Percentiles rank a stretch among this genome's conserved stretches.
These are phyloP conservation scores for Canavalia gladiata DNA, from an alignment of 306 rosid genomes.

Conservation along the genomic window DNA sequence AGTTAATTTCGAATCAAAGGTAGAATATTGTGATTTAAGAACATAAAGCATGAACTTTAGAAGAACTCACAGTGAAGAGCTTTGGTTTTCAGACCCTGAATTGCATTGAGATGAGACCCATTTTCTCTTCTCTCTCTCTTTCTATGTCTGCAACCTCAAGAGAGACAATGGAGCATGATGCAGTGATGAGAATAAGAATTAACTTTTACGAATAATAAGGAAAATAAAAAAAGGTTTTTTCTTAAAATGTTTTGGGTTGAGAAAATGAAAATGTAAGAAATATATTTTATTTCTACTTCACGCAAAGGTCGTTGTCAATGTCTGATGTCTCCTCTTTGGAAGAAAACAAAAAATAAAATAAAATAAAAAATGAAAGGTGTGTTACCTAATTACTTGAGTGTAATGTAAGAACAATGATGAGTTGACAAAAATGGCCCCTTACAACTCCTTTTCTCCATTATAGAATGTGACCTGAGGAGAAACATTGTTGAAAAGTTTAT, in stretches of 20 bases:
- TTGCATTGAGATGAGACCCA: slow-evolving; percentile 60
- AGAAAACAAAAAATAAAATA: slow-evolving; percentile 41
- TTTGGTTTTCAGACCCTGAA: slow-evolving; percentile 53
- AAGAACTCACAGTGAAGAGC: slow-evolving; percentile 52
- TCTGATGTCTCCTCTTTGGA: slow-evolving; percentile 43
- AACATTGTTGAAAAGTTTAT: slow-evolving; percentile 35
- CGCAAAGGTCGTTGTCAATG: slow-evolving; percentile 56
- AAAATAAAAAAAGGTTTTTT: background rate
- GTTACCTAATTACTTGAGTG: slow-evolving; percentile 55
- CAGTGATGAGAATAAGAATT: slow-evolving; percentile 43
- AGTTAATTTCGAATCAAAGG: slow-evolving; percentile 35
- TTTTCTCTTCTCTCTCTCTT: slow-evolving; percentile 41
- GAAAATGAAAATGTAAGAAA: slow-evolving; percentile 36
- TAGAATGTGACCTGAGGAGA: slow-evolving; percentile 25
- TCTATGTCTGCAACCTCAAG: slow-evolving; percentile 61
- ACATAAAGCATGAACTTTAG: slow-evolving; percentile 33
- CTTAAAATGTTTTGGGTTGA: background rate
- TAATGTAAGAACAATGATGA: slow-evolving; percentile 44
- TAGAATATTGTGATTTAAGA: slow-evolving; percentile 30
- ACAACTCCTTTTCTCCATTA: background rate
- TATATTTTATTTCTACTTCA: slow-evolving; percentile 49
- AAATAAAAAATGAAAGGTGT: slow-evolving; percentile 36
- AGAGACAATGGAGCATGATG: slow-evolving; percentile 66
- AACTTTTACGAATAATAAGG: slow-evolving; percentile 31
- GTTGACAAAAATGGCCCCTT: slow-evolving; percentile 53